phyloP scores from a whole-genome alignment of 2,329 filamentous ascomycete genomes.

The Fusarium fracticaudum region DNA sequence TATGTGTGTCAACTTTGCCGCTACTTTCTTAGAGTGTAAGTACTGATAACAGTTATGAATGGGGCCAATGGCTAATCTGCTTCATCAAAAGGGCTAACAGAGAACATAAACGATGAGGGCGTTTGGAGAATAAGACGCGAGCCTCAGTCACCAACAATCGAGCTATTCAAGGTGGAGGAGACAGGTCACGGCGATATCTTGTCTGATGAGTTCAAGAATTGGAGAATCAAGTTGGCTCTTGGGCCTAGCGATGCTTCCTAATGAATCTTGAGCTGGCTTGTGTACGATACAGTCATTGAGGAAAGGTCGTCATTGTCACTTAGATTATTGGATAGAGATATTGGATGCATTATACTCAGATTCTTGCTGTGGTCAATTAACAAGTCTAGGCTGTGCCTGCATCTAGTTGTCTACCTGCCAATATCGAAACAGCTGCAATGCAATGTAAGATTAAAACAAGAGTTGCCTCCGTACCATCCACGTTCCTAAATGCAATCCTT shows the following conservation, averaged over 20 bases:
- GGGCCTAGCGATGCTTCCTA: slow-evolving; percentile 37
- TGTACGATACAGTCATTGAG: neutral
- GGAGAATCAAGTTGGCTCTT: slow-evolving; percentile 68
- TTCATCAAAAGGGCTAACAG: slow-evolving; percentile 65
- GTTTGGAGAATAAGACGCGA: slow-evolving; percentile 82
- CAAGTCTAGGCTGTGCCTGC: slow-evolving; percentile 16
- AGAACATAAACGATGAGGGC: slow-evolving; percentile 72
- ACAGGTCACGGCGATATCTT: slow-evolving; percentile 80
- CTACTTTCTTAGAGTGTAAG: slow-evolving; percentile 79
- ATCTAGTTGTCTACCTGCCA: slow-evolving; percentile 26
- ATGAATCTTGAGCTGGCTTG: neutral
- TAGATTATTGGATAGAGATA: neutral
- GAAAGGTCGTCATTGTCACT: neutral
- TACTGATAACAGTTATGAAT: slow-evolving; percentile 2
- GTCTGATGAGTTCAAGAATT: slow-evolving; percentile 79
- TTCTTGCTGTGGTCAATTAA: neutral
- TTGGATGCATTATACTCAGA: neutral
- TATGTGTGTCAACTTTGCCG: slow-evolving; percentile 90
- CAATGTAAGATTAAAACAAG: slow-evolving; percentile 14
- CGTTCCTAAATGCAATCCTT: slow-evolving; percentile 18
- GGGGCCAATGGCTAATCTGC: slow-evolving; percentile 1
- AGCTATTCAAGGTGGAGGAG: slow-evolving; percentile 76
- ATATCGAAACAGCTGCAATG: neutral
- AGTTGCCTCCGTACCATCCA: slow-evolving; percentile 21
- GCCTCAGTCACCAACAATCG: slow-evolving; percentile 71